These are phyloP conservation scores for Cocos nucifera DNA, from an alignment of 176 grass and related monocot species.

Conservation along the genomic window DNA sequence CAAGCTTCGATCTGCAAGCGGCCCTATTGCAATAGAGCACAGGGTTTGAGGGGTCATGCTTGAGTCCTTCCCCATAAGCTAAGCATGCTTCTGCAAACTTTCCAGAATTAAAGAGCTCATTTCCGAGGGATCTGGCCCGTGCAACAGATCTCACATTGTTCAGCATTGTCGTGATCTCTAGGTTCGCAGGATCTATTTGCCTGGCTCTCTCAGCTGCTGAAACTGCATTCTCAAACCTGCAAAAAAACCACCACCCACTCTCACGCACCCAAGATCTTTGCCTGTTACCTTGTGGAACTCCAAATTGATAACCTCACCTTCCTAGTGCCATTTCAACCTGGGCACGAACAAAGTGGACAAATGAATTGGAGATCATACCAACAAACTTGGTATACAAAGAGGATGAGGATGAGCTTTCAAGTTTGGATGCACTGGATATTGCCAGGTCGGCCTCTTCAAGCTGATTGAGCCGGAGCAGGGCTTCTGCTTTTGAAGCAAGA, in stretches of 20 bases:
- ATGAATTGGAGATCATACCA: conserved; percentile 58
- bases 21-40: conserved; percentile 94
- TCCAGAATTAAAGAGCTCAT: conserved; percentile 86
- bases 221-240: conserved; percentile 83
- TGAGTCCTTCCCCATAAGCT: conserved; percentile 89
- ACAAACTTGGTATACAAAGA: conserved; percentile 58
- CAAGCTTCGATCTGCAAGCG: conserved; percentile 77
- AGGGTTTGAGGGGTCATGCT: conserved; percentile 60
- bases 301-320: conserved; percentile 43
- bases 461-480: conserved; percentile 57
- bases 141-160: conserved; percentile 68
- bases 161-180: conserved; percentile 43
- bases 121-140: conserved; percentile 61
- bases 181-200: conserved; percentile 59
- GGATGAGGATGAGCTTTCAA: conserved; percentile 54
- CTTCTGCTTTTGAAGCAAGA: conserved; percentile 74
- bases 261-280: too few species aligned
- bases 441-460: conserved; percentile 67
- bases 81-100: conserved; percentile 65
- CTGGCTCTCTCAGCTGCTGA: conserved; percentile 54
- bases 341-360: conserved; percentile 62
- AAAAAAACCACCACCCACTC: conserved; percentile 16
- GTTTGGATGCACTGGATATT: conserved; percentile 70
- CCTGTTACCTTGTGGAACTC: too few species aligned
- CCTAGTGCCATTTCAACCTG: conserved; percentile 82